These are phyloP conservation scores for Lepiota subincarnata DNA, from an alignment of 768 basidiomycete species.

Conservation along the genomic window DNA sequence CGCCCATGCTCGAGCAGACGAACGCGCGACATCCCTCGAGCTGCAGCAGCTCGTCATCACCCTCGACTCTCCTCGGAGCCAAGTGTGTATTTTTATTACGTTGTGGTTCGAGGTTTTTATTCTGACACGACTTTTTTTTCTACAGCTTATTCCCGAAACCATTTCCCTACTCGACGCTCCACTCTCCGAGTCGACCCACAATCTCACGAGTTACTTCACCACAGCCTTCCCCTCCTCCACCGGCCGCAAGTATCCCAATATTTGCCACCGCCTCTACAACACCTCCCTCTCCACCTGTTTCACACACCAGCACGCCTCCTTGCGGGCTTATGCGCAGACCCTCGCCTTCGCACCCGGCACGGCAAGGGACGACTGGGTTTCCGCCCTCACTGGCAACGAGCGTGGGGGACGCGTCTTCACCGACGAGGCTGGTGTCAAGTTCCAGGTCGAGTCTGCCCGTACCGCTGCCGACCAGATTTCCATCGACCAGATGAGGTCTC, in stretches of 20 bases:
- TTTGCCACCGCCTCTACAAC: conserved; percentile 43
- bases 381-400: conserved; percentile 25
- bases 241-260: conserved; percentile 42
- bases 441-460: conserved; percentile 41
- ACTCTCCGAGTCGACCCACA: conserved; percentile 38
- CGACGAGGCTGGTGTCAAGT: conserved; percentile 41
- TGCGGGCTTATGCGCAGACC: conserved; percentile 43
- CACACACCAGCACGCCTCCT: conserved; percentile 27
- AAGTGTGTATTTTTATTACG: conserved; percentile 24
- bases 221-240: conserved; percentile 34
- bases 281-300: conserved; percentile 22
- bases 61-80: conserved; percentile 33
- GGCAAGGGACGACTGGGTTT: conserved; percentile 45
- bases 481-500: conserved; percentile 72
- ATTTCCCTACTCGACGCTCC: conserved; percentile 38
- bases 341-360: conserved; percentile 47
- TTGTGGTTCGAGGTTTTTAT: neutral
- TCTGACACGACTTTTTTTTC: conserved; percentile 9
- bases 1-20: conserved; percentile 20
- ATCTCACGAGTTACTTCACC: conserved; percentile 48
- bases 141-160: conserved; percentile 26
- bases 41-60: conserved; percentile 73
- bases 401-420: conserved; percentile 19
- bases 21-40: conserved; percentile 41
- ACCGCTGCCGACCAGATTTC: conserved; percentile 41